These are phyloP conservation scores for Asterophora parasitica DNA, from an alignment of 768 basidiomycete genomes.

Conservation along the genomic window DNA sequence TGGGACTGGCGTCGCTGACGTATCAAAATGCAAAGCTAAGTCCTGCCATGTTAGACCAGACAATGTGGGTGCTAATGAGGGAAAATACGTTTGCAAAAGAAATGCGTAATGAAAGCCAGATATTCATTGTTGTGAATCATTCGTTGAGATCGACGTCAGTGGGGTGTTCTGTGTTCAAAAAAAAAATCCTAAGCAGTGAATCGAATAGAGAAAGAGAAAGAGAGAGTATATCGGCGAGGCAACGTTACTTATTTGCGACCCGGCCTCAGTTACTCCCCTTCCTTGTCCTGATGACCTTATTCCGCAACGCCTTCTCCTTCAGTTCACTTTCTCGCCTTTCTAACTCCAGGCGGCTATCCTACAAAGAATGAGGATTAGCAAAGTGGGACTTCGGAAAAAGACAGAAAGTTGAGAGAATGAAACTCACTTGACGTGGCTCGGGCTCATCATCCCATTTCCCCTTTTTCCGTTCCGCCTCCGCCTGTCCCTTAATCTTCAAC, in stretches of 20 bases:
- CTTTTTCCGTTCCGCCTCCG: constrained; percentile 47
- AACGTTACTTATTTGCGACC: constrained; percentile 11
- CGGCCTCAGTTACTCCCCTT: constrained; percentile 33
- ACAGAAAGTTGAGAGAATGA: constrained; percentile 13
- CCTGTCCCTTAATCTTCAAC: constrained; percentile 75
- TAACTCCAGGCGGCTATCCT: constrained; percentile 41
- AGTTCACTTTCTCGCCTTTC: constrained; percentile 72
- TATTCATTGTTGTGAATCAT: constrained; percentile 1
- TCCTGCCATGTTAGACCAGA: too few species aligned
- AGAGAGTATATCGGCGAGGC: background rate
- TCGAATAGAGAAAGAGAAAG: constrained; percentile 5
- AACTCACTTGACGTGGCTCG: constrained; percentile 22
- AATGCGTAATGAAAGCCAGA: background rate
- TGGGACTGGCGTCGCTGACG: too few species aligned
- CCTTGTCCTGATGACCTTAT: constrained; percentile 73
- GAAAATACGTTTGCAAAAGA: background rate
- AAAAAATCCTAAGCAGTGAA: constrained; percentile 15
- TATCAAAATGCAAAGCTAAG: too few species aligned
- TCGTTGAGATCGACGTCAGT: constrained; percentile 6
- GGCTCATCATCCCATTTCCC: constrained; percentile 48
- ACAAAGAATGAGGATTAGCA: constrained; percentile 11
- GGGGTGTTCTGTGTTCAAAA: constrained; percentile 11
- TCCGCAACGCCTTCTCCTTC: constrained; percentile 76
- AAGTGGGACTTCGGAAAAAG: constrained; percentile 2
- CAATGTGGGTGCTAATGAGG: too few species aligned